Conservation (phyloP, 2,329 filamentous ascomycete species). For the Gyromitra esculenta region DNA sequence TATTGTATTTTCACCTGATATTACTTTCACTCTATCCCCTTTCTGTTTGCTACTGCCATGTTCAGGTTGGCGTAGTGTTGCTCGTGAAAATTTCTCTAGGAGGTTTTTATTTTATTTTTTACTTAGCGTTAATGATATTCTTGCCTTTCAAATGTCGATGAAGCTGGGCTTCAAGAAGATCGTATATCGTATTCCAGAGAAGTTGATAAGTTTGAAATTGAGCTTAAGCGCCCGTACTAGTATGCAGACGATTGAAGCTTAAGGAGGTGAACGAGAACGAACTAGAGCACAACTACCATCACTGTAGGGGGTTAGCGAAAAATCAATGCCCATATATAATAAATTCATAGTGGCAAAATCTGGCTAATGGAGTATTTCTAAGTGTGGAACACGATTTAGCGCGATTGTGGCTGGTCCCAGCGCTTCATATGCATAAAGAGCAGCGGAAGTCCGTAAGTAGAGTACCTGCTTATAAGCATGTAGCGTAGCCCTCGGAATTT, state of each 20-base stretch:
- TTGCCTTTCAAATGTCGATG: background rate
- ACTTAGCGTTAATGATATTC: background rate
- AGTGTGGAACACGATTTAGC: too few species aligned
- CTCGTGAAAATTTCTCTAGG: too few species aligned
- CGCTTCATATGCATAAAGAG: too few species aligned
- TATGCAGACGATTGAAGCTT: background rate
- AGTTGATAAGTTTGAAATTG: background rate
- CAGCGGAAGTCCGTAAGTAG: too few species aligned
- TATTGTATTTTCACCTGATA: constrained; percentile 6
- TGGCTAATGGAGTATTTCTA: too few species aligned
- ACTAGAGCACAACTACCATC: too few species aligned
- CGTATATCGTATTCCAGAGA: background rate
- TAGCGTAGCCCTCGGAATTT: too few species aligned
- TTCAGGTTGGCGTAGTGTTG: background rate
- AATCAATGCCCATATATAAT: too few species aligned
- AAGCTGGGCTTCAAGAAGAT: background rate
- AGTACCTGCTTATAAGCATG: too few species aligned
- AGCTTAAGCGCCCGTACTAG: background rate
- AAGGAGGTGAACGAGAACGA: background rate
- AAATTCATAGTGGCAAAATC: too few species aligned
- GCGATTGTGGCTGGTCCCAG: too few species aligned
- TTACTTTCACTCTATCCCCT: background rate
- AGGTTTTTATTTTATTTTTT: background rate
- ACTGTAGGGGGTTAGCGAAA: too few species aligned
- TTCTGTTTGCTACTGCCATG: background rate